Evolutionary conservation across 768 basidiomycete genomes (phyloP).

Genomic region (Amanita pseudoporphyria): DNA sequence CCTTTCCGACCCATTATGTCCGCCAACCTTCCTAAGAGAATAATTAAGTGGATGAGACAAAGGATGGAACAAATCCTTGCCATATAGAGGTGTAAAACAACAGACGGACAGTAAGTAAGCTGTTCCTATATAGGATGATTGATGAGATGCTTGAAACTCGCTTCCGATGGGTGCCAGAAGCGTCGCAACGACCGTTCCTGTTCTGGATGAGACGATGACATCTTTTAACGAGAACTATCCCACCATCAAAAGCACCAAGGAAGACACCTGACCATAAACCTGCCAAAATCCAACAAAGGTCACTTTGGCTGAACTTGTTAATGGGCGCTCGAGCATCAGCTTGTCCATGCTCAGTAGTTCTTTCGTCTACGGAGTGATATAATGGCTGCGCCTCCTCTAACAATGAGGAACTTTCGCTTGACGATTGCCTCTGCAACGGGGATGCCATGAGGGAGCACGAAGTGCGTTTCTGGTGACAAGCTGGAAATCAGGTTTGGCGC

Average conservation of each 20-base stretch:
- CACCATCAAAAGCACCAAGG: conserved; percentile 79
- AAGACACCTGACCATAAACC: conserved; percentile 81
- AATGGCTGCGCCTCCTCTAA: conserved; percentile 39
- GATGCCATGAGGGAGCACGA: conserved; percentile 30
- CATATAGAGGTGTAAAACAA: conserved; percentile 87
- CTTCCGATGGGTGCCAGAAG: conserved; percentile 80
- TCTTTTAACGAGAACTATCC: conserved; percentile 13
- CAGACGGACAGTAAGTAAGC: conserved; percentile 82
- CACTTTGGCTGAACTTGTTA: conserved; percentile 40
- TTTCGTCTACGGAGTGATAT: conserved; percentile 30
- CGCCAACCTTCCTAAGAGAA: conserved; percentile 57
- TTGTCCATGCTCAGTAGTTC: not conserved
- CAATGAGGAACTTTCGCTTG: conserved; percentile 48
- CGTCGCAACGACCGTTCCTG: conserved; percentile 83
- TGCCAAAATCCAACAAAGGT: conserved; percentile 62
- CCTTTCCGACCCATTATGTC: conserved; percentile 82
- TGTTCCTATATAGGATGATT: conserved; percentile 83
- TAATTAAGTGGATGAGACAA: not conserved
- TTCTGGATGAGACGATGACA: conserved; percentile 7
- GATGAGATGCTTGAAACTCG: conserved; percentile 69
- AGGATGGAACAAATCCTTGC: conserved; percentile 25
- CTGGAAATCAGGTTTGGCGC: conserved; percentile 12
- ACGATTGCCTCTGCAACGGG: conserved; percentile 26
- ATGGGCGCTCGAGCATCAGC: conserved; percentile 14
- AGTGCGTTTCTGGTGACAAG: conserved; percentile 5